Percentiles rank a stretch among this genome's conserved stretches.
Evolutionary conservation across 2,329 filamentous ascomycete species (phyloP).

Genomic region (Phaeoacremonium minimum): DNA sequence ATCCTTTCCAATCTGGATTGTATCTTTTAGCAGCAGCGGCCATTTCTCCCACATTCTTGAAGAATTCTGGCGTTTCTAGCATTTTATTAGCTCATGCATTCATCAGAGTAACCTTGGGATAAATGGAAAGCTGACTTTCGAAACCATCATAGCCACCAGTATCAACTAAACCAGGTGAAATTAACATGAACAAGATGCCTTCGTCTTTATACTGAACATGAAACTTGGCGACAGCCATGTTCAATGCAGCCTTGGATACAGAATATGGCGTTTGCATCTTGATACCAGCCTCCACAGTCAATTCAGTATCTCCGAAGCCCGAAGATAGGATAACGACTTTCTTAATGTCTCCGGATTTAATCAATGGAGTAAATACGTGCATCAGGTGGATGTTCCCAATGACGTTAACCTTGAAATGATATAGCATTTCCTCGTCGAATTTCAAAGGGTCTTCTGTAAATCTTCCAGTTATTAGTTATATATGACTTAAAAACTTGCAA

Average conservation of each 20-base stretch:
- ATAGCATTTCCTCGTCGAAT: conserved; percentile 23
- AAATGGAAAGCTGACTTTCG: conserved; percentile 15
- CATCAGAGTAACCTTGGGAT: too few species aligned
- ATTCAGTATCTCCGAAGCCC: conserved; percentile 38
- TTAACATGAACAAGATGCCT: conserved; percentile 41
- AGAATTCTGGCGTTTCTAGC: too few species aligned
- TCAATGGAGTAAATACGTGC: conserved; percentile 43
- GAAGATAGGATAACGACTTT: conserved; percentile 47
- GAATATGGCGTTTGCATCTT: conserved; percentile 27
- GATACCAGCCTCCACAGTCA: conserved; percentile 19
- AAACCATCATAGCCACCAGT: conserved; percentile 19
- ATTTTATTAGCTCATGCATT: too few species aligned
- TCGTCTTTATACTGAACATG: conserved; percentile 37
- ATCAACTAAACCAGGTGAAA: conserved; percentile 44
- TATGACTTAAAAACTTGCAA: background rate
- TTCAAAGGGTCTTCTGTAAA: conserved; percentile 19
- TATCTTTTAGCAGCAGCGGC: too few species aligned
- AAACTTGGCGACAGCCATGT: conserved; percentile 44
- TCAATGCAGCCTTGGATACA: conserved; percentile 42
- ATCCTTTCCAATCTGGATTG: too few species aligned
- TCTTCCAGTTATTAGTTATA: background rate
- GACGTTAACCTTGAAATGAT: conserved; percentile 37
- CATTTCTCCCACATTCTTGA: too few species aligned
- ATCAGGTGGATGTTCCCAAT: conserved; percentile 44
- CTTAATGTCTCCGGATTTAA: conserved; percentile 40